Base-by-base conservation (phyloP, 805 yeast genomes). In the Ogataea sp. region DNA sequence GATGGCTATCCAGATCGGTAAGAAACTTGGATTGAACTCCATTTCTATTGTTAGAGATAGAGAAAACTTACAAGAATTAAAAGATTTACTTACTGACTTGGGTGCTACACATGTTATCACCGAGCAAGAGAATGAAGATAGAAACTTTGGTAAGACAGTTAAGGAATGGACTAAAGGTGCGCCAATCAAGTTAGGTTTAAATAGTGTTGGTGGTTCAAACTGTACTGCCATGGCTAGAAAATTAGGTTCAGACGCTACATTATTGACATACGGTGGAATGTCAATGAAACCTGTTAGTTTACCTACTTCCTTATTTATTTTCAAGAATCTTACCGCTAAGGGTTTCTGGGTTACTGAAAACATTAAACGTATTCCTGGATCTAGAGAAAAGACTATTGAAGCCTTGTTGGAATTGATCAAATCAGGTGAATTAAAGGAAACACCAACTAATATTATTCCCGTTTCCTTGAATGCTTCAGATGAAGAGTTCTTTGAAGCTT, bases 251-350 rank as follows among this genome's bases (percentile, higher is more conserved):
- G 77, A 84, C 50, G 95, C 93, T 1, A 72, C 79, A 36, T 65
- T 93, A 68, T 75, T 88, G 49, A 87, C 97, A 1, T 93, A 93
- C 55, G 99, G 99, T 26, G 97, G 95, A 29, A 93, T 93, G 98
- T 86, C 97, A 3, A 79, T 81, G 69, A 89, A 86, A 63, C 98
- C 98, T 2, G 94, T 93, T 10, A 73, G 76, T n/a, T 62, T 93
- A 40, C 96, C 97, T 30, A 87, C 96, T 1, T 77, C 95, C 0
- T 65, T 85, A 43, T 85, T 85, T 55, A 89, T 93, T 47, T 93
- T 93, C 70, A 93, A 90, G 61, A 83, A 89, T 54, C 62, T 93
- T 40, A 78, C 83, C 6, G 78, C 88, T 39, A 74, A 79, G 23
- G 99, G 99, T 0, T 93, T 84, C 65, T 93, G 99, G 99, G 79